Conservation (phyloP, 2,329 filamentous ascomycete genomes). For the Harringtonia aguacate region DNA sequence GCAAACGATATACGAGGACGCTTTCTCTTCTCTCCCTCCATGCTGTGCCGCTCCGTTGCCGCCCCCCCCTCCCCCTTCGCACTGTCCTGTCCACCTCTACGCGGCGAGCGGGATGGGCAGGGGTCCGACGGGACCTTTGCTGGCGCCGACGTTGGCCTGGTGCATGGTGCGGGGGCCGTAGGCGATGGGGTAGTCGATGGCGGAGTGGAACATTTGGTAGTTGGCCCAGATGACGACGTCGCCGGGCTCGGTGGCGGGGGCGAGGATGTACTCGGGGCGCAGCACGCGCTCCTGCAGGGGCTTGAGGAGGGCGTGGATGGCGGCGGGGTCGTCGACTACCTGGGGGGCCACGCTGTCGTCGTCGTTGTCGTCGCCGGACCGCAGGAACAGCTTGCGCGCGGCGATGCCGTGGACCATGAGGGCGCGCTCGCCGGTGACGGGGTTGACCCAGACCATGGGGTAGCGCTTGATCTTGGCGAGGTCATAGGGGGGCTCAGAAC, state of each 20-base stretch:
- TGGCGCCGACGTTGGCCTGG: constrained; percentile 25
- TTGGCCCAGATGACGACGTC: constrained; percentile 35
- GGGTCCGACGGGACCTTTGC: constrained; percentile 6
- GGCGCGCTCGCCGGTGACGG: constrained; percentile 27
- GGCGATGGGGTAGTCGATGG: constrained; percentile 30
- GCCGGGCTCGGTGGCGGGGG: constrained; percentile 27
- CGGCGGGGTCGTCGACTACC: constrained; percentile 24
- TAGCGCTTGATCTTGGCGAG: constrained; percentile 33
- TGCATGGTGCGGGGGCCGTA: constrained; percentile 31
- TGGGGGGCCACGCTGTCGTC: too few species aligned
- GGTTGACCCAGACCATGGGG: constrained; percentile 36
- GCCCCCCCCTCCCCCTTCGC: too few species aligned
- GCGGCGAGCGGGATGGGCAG: too few species aligned
- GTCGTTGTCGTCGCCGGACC: constrained; percentile 20
- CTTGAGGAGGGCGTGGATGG: constrained; percentile 24
- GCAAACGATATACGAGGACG: too few species aligned
- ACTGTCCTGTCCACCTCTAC: too few species aligned
- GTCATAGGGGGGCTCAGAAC: too few species aligned
- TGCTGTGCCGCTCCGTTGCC: too few species aligned
- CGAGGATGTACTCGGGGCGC: constrained; percentile 29
- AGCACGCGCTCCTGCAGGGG: constrained; percentile 27
- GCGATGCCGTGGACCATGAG: constrained; percentile 32
- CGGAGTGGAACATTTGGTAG: constrained; percentile 29
- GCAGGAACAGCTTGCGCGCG: constrained; percentile 26
- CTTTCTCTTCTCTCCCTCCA: too few species aligned